phyloP scores from a whole-genome alignment of 371 early-diverging fungal genomes.

The Mucor lusitanicus region DNA sequence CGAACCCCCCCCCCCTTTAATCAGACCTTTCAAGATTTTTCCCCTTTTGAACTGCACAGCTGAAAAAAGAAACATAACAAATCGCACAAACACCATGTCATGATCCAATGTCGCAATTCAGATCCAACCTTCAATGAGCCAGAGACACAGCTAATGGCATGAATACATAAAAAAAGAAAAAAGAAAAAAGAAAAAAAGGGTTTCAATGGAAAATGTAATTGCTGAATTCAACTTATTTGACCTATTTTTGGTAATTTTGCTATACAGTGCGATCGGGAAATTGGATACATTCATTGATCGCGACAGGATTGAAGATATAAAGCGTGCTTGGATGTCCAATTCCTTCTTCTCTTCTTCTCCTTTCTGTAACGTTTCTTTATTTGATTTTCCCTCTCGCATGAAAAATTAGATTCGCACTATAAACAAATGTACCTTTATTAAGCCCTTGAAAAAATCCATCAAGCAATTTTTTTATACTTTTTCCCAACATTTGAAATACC shows the following conservation, averaged over 20 bases:
- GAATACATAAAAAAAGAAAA: not conserved
- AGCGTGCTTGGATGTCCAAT: not conserved
- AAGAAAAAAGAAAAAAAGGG: not conserved
- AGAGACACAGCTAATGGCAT: not conserved
- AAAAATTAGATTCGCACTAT: not conserved
- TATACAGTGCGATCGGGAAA: slow-evolving; percentile 9
- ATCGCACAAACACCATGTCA: not conserved
- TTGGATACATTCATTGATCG: slow-evolving; percentile 8
- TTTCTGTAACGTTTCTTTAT: slow-evolving; percentile 16
- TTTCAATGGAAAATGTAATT: not conserved
- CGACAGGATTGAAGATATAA: slow-evolving; percentile 1
- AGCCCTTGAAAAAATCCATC: not conserved
- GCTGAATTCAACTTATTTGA: not conserved
- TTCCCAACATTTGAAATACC: not conserved
- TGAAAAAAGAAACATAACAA: not conserved
- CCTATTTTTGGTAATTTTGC: slow-evolving; percentile 5
- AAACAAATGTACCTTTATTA: not conserved
- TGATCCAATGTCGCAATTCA: not conserved
- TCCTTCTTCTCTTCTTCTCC: slow-evolving; percentile 10
- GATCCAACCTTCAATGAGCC: not conserved
- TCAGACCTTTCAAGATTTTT: not conserved
- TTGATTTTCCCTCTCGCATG: slow-evolving; percentile 8
- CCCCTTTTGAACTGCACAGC: not conserved
- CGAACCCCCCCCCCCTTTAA: not conserved
- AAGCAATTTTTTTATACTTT: not conserved